Percentiles rank a stretch among this genome's conserved stretches.
Evolutionary conservation across 129 eudicot species (phyloP).

Genomic region (sunflower (Helianthus annuus)): HanXRQr2.0-SUNRISE NC_035445.2:83262421-83262920

Average conservation of each 20-base stretch:
- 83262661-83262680: too few species aligned
- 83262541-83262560: too few species aligned
- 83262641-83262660: too few species aligned
- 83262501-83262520: neutral
- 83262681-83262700: too few species aligned
- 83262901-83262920: too few species aligned
- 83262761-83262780: neutral
- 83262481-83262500: neutral
- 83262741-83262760: neutral
- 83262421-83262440: neutral
- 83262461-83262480: neutral
- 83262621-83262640: too few species aligned
- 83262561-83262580: neutral
- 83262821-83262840: too few species aligned
- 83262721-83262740: too few species aligned
- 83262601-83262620: neutral
- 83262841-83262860: neutral
- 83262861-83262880: neutral
- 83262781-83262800: neutral
- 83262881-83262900: neutral
- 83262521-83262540: neutral
- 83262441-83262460: neutral
- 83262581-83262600: neutral
- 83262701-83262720: too few species aligned
- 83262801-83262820: neutral